Evolutionary conservation across 345 rosid species (phyloP), one percentile per base, ranked within the genome.

Genomic region (Cardamine occulta): DNA sequence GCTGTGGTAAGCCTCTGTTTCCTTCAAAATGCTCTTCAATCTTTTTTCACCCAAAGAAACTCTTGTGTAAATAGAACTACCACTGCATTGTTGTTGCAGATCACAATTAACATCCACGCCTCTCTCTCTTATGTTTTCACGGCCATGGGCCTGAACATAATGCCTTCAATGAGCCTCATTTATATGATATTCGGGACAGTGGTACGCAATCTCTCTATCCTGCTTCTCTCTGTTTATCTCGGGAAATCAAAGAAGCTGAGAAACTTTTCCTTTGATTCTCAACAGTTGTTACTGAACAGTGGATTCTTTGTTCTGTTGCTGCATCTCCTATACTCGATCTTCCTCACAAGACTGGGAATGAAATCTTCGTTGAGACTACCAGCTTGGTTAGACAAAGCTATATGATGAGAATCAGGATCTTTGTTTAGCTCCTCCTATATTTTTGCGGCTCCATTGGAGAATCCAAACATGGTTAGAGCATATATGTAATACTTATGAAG

Each of bases 81-180:
- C 53, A 45, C 51, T 34, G 37, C 55, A 24, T 24, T 53, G 35
- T 81, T 63, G 76, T 71, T 79, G 81, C 80, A 94, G 98, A 94
- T 94, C 83, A 94, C 97, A 35, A 75, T 90, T 81, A 91, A 88
- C 81, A 89, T 94, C 59, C 95, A 94, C 61, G 93, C 98, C 47
- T 85, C 96, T 37, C 88, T 90, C 75, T 73, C 89, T 1, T 84
- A 81, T 78, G 67, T 88, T 65, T 90, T 90, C 80, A 74, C 93
- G 56, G 91, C 97, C 65, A 70, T 81, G 55, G 96, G 96, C 31
- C 78, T 94, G 53, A 94, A 94, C 80, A 70, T 77, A 68, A 77
- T 86, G 82, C 96, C 95, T 67, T 88, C 98, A 4, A 94, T 91
- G 97, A 85, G 82, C 51, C 70, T 82, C 49, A 88, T 94, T 72